Conservation (phyloP, 1,284 basidiomycete genomes). For the Anthracocystis setariae region DNA sequence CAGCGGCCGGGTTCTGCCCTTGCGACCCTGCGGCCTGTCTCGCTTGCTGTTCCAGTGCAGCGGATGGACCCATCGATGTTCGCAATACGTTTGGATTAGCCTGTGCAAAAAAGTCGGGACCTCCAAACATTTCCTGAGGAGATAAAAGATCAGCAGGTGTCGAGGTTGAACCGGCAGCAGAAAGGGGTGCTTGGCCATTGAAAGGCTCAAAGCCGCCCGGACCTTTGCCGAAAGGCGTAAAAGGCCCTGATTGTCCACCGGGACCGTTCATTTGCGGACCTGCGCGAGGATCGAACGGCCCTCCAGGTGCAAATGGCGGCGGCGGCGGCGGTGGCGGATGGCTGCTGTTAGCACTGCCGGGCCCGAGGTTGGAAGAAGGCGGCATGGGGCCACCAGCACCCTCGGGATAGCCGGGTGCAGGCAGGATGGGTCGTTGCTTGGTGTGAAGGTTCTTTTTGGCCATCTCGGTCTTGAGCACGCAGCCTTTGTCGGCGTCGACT, state of each 20-base stretch:
- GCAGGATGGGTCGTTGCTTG: conserved; percentile 57
- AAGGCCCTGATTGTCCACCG: conserved; percentile 20
- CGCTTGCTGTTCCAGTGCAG: conserved; percentile 7
- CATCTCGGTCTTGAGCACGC: conserved; percentile 97
- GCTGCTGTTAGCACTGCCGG: conserved; percentile 5
- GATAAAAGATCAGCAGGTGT: conserved; percentile 44
- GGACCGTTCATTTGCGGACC: conserved; percentile 29
- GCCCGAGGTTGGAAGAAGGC: conserved; percentile 13
- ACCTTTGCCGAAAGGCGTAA: conserved; percentile 25
- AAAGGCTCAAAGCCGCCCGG: conserved; percentile 40
- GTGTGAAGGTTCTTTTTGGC: conserved; percentile 99
- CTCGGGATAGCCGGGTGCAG: conserved; percentile 32
- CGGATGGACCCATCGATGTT: conserved; percentile 11
- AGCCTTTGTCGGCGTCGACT: conserved; percentile 93
- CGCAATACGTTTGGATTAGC: conserved; percentile 20
- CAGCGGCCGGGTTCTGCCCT: conserved; percentile 12
- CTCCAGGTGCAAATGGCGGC: conserved; percentile 28
- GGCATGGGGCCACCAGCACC: conserved; percentile 17
- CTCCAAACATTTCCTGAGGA: conserved; percentile 47
- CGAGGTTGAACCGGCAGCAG: conserved; percentile 7
- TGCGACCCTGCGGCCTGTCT: conserved; percentile 15
- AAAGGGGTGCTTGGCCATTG: conserved; percentile 4
- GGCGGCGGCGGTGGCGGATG: conserved; percentile 16
- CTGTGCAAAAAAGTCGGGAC: conserved; percentile 35
- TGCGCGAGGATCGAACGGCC: conserved; percentile 39